A percentile compares a stretch with the other conserved stretches of the same genome.
Conservation (phyloP, 805 yeast genomes). For the Zygosaccharomyces kombuchaensis region DNA sequence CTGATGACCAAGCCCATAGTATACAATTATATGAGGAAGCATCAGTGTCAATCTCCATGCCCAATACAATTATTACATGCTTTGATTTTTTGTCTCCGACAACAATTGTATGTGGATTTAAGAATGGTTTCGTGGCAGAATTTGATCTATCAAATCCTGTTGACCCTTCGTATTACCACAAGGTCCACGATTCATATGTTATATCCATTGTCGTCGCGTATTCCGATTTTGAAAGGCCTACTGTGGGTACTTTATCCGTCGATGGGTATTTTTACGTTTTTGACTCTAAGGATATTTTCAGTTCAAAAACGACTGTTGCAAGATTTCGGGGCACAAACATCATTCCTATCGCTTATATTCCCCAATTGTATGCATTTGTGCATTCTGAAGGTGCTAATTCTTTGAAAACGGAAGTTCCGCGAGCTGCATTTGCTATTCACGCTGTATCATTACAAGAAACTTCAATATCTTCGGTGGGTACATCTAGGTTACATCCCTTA, state of each 20-base stretch:
- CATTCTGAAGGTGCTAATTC: slow-evolving; percentile 41
- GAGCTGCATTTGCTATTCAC: slow-evolving; percentile 34
- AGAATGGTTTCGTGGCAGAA: slow-evolving; percentile 58
- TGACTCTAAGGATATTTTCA: slow-evolving; percentile 35
- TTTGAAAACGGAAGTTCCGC: slow-evolving; percentile 36
- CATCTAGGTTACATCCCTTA: slow-evolving; percentile 45
- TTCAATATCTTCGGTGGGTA: slow-evolving; percentile 38
- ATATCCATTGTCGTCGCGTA: slow-evolving; percentile 34
- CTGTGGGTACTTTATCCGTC: slow-evolving; percentile 36
- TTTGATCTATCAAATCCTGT: slow-evolving; percentile 37
- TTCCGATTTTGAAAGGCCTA: slow-evolving; percentile 34
- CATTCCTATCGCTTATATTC: slow-evolving; percentile 29
- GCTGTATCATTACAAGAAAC: slow-evolving; percentile 40
- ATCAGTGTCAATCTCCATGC: slow-evolving; percentile 27
- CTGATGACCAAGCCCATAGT: slow-evolving; percentile 11
- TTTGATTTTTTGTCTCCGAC: slow-evolving; percentile 45
- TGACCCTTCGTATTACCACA: slow-evolving; percentile 38
- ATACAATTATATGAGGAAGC: slow-evolving; percentile 19
- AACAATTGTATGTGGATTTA: slow-evolving; percentile 51
- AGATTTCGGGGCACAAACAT: slow-evolving; percentile 35
- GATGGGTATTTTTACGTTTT: slow-evolving; percentile 42
- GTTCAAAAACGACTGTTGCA: slow-evolving; percentile 29
- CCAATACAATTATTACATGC: slow-evolving; percentile 39
- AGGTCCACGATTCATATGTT: slow-evolving; percentile 39
- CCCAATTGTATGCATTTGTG: slow-evolving; percentile 37